phyloP scores from a whole-genome alignment of 164 flowering plant species.

The Macadamia tetraphylla region DNA sequence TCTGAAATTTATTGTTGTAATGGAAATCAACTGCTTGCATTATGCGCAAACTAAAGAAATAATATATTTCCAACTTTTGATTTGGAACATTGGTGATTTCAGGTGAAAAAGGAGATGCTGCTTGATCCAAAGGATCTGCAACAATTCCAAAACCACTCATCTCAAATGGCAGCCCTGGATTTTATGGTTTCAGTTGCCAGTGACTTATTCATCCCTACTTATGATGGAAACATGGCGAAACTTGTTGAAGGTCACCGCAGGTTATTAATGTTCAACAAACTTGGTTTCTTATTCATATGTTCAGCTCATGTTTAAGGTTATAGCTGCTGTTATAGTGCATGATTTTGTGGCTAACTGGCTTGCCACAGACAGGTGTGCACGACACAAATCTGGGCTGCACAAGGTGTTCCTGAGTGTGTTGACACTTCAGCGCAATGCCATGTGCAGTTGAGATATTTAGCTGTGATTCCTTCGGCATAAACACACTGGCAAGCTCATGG shows the following conservation, averaged over 20 bases:
- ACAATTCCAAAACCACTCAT: slow-evolving; percentile 84
- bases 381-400: no score
- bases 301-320: neutral
- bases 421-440: no score
- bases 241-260: slow-evolving; percentile 97
- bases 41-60: neutral
- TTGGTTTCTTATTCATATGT: neutral
- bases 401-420: no score
- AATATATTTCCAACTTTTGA: slow-evolving; percentile 1
- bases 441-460: no score
- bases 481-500: no score
- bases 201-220: slow-evolving; percentile 77
- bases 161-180: slow-evolving; percentile 99
- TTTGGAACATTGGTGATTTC: slow-evolving; percentile 14
- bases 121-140: slow-evolving; percentile 61
- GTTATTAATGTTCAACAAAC: slow-evolving; percentile 30
- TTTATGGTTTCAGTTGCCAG: slow-evolving; percentile 89
- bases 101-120: slow-evolving; percentile 88
- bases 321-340: no score
- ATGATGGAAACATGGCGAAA: slow-evolving; percentile 98
- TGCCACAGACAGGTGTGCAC: no score
- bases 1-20: no score
- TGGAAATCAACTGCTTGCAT: no score
- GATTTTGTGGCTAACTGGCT: no score
- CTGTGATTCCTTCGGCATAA: no score